Evolutionary conservation across 2,329 filamentous ascomycete genomes (phyloP), one percentile per base, ranked within the genome.

Genomic region (Xylaria sp.): DNA sequence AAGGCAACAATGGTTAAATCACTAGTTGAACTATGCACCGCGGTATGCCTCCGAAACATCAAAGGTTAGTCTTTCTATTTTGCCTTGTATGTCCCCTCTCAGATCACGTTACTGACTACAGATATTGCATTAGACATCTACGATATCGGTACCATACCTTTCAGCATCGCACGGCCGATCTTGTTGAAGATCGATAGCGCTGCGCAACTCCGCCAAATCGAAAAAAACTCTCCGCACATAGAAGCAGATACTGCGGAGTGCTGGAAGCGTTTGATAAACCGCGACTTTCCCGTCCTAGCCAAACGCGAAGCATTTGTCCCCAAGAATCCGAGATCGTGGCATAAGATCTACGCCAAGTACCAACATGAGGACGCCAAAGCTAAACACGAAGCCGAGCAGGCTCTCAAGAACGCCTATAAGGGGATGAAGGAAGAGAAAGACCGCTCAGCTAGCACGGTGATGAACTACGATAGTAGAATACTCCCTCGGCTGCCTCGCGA

Each of bases 211-310:
- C 89, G 87, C 71, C 73, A 83, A 60, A 84, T 97, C 61, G 94
- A 97, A 78, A 65, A 83, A 53, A 87, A 88, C 72, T 94, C 89
- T 4, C 91, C 92, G 0, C 92, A 96, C 67, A 83, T 97, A 54
- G 82, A 85, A 64, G 87, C 87, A 38, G 82, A 90, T 59, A 88
- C 88, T 40, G 83, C 80, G 19, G 90, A 93, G 69, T 80, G 94
- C 64, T 97, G 94, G 94, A 78, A 87, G 43, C 84, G 86, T 28
- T 85, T 97, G 71, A 95, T 98, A 75, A 84, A 86, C 54, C 86
- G 88, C 50, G 88, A 97, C 71, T 91, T 97, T 65, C 87, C 88
- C 1, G 79, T 86, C 59, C 89, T 87, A 75, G 77, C 78, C 66
- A 81, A 88, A 43, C 78, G 80, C 47, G 87, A 90, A 72, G 84